phyloP scores from a whole-genome alignment of 768 basidiomycete species.

The Podaxis sp. region DNA sequence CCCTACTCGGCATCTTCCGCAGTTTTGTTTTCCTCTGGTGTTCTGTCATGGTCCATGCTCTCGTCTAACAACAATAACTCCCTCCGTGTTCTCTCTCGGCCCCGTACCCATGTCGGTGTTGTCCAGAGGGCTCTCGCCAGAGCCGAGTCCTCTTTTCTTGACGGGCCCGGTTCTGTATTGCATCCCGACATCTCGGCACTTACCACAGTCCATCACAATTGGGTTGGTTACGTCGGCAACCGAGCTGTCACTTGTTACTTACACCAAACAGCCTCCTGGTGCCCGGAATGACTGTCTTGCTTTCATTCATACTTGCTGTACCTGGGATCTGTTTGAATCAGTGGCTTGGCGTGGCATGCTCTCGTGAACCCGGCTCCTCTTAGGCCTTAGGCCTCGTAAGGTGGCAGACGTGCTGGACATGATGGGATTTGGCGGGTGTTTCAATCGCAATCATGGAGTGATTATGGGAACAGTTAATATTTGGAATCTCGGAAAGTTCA shows the following conservation, averaged over 20 bases:
- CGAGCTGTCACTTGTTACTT: background rate
- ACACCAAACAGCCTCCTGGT: background rate
- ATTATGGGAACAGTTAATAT: background rate
- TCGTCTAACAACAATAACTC: constrained; percentile 19
- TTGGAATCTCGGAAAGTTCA: background rate
- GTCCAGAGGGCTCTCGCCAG: constrained; percentile 4
- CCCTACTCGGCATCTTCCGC: constrained; percentile 25
- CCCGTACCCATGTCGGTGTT: background rate
- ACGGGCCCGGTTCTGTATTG: background rate
- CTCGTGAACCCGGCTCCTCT: too few species aligned
- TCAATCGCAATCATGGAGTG: background rate
- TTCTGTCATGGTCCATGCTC: background rate
- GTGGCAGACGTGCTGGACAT: too few species aligned
- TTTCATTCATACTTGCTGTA: too few species aligned
- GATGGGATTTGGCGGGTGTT: background rate
- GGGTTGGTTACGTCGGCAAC: constrained; percentile 8
- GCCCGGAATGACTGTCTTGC: too few species aligned
- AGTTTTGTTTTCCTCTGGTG: constrained; percentile 4
- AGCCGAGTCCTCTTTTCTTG: background rate
- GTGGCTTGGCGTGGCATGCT: too few species aligned
- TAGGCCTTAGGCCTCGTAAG: too few species aligned
- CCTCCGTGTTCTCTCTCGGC: background rate
- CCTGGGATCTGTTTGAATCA: too few species aligned
- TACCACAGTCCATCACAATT: background rate
- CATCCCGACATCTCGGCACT: background rate